Conservation (phyloP, 768 basidiomycete genomes). For the Podaxis carcinomalis region DNA sequence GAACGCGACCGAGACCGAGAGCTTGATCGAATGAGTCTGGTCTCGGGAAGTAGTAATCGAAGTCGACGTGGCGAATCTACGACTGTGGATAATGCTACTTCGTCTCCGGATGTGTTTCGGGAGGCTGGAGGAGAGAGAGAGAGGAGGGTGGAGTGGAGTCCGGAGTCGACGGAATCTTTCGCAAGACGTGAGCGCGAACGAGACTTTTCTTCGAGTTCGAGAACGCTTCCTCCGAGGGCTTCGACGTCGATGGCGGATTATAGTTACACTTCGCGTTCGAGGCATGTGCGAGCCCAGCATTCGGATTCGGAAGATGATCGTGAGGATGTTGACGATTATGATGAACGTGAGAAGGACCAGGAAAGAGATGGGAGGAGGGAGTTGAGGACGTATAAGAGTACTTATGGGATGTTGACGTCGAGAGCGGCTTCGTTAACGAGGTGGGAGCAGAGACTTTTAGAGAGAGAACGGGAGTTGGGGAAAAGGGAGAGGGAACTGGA, state of each 20-base stretch:
- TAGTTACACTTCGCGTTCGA: slow-evolving; percentile 24
- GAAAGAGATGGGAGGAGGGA: not conserved
- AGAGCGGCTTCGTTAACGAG: slow-evolving; percentile 14
- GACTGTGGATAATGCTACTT: not conserved
- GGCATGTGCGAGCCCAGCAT: not conserved
- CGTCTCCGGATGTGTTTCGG: slow-evolving; percentile 21
- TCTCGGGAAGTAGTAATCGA: slow-evolving; percentile 5
- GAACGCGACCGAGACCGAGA: not conserved
- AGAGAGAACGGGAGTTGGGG: slow-evolving; percentile 4
- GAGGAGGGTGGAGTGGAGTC: slow-evolving; percentile 26
- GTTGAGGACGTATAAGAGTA: slow-evolving; percentile 37
- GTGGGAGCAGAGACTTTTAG: slow-evolving; percentile 12
- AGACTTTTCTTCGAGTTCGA: slow-evolving; percentile 17
- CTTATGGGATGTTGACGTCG: slow-evolving; percentile 27
- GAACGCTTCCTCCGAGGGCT: slow-evolving; percentile 31
- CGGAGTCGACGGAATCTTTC: slow-evolving; percentile 29
- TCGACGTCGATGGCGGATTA: slow-evolving; percentile 56
- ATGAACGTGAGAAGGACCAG: not conserved
- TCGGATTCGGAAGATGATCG: slow-evolving; percentile 17
- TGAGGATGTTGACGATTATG: slow-evolving; percentile 12
- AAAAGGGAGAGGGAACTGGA: slow-evolving; percentile 17
- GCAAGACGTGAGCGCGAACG: slow-evolving; percentile 1
- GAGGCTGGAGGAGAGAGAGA: slow-evolving; percentile 19
- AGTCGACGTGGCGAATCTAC: not conserved
- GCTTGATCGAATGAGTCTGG: not conserved